Evolutionary conservation across 805 yeast genomes (phyloP).

Genomic region (Trichomonascus vanleenenianus): DNA sequence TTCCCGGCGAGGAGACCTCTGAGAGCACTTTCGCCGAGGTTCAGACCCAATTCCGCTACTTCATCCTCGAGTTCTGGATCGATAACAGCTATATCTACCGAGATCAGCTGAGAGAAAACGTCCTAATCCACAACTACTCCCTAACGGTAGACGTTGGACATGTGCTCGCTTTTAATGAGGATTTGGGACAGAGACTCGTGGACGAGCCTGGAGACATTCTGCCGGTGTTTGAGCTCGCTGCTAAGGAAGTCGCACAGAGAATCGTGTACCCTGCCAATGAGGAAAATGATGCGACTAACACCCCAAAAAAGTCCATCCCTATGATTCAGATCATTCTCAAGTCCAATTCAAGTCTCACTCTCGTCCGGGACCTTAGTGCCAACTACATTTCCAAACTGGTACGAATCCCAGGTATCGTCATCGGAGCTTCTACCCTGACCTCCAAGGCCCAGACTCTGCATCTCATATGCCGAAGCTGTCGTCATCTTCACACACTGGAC

Average conservation of each 20-base stretch:
- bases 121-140: constrained; percentile 65
- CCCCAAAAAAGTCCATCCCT: constrained; percentile 50
- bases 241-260: constrained; percentile 62
- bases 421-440: constrained; percentile 79
- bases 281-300: constrained; percentile 33
- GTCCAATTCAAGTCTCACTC: constrained; percentile 61
- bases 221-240: constrained; percentile 66
- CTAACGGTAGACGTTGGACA: constrained; percentile 76
- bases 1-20: constrained; percentile 71
- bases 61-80: constrained; percentile 78
- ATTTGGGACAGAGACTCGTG: constrained; percentile 69
- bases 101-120: constrained; percentile 83
- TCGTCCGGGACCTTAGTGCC: constrained; percentile 78
- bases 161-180: constrained; percentile 80
- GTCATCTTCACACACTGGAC: constrained; percentile 62
- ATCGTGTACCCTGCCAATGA: constrained; percentile 29
- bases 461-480: constrained; percentile 80
- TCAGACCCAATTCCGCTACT: constrained; percentile 51
- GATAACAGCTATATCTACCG: constrained; percentile 73
- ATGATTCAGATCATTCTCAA: constrained; percentile 72
- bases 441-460: constrained; percentile 83
- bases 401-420: constrained; percentile 85
- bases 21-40: constrained; percentile 34
- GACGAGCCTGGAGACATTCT: constrained; percentile 87
- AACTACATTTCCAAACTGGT: constrained; percentile 85